Evolutionary conservation across 116 monocot genomes (phyloP), one percentile per base, ranked within the genome.

Genomic region (Posidonia oceanica): DNA sequence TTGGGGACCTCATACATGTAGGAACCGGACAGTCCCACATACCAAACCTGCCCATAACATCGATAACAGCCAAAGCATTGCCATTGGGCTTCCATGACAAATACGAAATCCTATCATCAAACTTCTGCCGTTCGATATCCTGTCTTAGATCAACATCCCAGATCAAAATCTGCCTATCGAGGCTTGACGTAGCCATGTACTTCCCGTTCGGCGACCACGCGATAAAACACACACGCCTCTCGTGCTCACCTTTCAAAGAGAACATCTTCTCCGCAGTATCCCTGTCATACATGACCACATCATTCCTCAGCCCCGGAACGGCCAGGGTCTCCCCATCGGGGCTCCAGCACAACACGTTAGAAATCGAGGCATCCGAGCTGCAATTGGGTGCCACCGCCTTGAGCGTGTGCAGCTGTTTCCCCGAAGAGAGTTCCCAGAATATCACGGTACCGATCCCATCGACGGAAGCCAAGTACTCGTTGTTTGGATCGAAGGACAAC

Each of bases 121-220:
- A 90, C 71, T 88, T 99, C 70, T 93, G 93, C 29, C 93, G 80
- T 23, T 99, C 98, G 69, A 99, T 90, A 63, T 99, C 98, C 78
- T 88, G 90, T 74, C 85, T 91, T 55, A 78, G 73, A 63, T 90
- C 90, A 79, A 99, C 68, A 77, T 99, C 98, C 98, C 98, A 99
- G 20, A 99, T 84, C 36, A 99, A 60, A 71, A 99, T 78, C 72
- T 93, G 93, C 70, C 73, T 90, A 72, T 99, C 98, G 39, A 88
- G 62, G 16, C 86, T 82, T 42, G 93, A 79, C 68, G 93, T 93
- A 0, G 90, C 98, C 39, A 99, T 81, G 53, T 90, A 99, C 52
- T 90, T 99, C 61, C 98, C 98, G 78, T 93, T 99, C 2, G 93
- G 90, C 52, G 98, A 99, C 98, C 98, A 99, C 23, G 94, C 79